phyloP scores from a whole-genome alignment of 1,139 yeast species.

The Diutina catenulata region DNA sequence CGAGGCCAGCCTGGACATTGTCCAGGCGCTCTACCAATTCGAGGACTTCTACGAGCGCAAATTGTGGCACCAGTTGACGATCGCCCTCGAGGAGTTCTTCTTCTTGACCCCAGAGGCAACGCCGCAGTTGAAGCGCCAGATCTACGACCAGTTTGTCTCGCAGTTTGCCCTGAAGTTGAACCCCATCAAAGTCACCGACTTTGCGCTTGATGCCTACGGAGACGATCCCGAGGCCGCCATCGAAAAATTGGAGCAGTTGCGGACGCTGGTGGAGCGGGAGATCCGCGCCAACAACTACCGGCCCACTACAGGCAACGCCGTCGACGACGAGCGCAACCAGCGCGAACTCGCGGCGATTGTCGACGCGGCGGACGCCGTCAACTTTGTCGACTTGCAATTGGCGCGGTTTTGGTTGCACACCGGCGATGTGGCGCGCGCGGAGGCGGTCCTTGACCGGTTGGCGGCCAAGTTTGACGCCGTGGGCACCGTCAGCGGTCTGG shows the following conservation, averaged over 20 bases:
- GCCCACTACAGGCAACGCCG: constrained; percentile 10
- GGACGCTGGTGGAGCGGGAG: constrained; percentile 15
- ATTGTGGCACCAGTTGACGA: constrained; percentile 69
- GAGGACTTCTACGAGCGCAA: constrained; percentile 85
- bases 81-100: constrained; percentile 51
- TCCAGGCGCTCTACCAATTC: constrained; percentile 57
- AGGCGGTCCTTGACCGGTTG: constrained; percentile 53
- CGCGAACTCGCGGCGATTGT: constrained; percentile 13
- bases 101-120: constrained; percentile 7
- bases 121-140: constrained; percentile 44
- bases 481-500: background rate
- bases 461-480: constrained; percentile 29
- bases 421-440: constrained; percentile 51
- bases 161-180: constrained; percentile 63
- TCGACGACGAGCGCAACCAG: constrained; percentile 23
- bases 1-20: constrained; percentile 53
- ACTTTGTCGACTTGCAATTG: constrained; percentile 65
- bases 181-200: constrained; percentile 67
- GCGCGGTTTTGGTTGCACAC: constrained; percentile 58
- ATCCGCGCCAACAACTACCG: constrained; percentile 27
- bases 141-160: constrained; percentile 62
- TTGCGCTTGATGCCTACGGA: constrained; percentile 41
- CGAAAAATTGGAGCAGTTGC: constrained; percentile 39
- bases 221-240: constrained; percentile 40
- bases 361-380: constrained; percentile 28